Evolutionary conservation across 2,329 filamentous ascomycete species (phyloP).

Genomic region (Metarhizium brunneum): DNA sequence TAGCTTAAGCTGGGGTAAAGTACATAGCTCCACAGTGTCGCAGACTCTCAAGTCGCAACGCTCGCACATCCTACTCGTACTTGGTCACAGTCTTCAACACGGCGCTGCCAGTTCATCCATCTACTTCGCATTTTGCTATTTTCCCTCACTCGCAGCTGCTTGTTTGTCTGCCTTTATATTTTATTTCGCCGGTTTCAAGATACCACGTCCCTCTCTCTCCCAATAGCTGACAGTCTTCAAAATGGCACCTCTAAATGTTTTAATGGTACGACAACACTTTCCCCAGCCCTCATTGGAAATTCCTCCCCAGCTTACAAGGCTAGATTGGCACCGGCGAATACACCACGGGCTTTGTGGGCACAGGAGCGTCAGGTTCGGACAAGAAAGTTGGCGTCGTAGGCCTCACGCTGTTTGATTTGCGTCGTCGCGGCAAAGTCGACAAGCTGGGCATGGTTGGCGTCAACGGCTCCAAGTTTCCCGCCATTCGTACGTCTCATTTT

Average conservation of each 20-base stretch:
- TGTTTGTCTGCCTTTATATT: not conserved
- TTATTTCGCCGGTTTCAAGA: not conserved
- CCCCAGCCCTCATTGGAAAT: not conserved
- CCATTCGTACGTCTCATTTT: slow-evolving; percentile 57
- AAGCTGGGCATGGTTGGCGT: slow-evolving; percentile 84
- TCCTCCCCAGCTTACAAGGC: not conserved
- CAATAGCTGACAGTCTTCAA: slow-evolving; percentile 6
- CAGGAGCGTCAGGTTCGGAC: slow-evolving; percentile 75
- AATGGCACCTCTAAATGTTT: slow-evolving; percentile 55
- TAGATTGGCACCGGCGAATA: slow-evolving; percentile 90
- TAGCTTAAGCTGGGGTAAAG: no score
- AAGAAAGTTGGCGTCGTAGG: slow-evolving; percentile 95
- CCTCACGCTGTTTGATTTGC: slow-evolving; percentile 79
- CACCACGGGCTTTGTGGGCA: slow-evolving; percentile 88
- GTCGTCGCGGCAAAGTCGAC: slow-evolving; percentile 78
- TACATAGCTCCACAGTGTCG: no score
- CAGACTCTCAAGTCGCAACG: no score
- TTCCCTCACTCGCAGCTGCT: no score
- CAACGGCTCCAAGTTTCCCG: slow-evolving; percentile 81
- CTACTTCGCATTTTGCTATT: no score
- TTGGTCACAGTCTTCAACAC: no score
- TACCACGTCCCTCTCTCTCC: not conserved
- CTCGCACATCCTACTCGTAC: no score
- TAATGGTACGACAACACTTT: slow-evolving; percentile 47
- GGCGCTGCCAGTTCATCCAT: no score